Evolutionary conservation across 176 grass and related monocot species (phyloP).

Genomic region (Echinochloa phyllopogon): DNA sequence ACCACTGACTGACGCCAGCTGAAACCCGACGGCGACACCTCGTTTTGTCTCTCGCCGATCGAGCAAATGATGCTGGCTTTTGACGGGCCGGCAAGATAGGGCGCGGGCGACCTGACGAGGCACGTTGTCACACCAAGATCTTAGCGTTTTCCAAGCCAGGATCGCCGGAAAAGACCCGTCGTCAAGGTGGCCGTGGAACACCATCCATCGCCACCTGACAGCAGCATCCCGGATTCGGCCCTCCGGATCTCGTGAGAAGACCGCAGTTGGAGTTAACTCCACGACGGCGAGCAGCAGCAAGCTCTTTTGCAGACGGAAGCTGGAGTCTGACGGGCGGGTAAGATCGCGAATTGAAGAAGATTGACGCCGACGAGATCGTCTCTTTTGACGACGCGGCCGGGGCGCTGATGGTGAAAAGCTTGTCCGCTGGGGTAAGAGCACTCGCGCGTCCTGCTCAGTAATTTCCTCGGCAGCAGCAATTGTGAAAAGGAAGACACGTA

Average conservation of each 20-base stretch:
- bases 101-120: neutral
- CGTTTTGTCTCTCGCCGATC: constrained; percentile 18
- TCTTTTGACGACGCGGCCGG: neutral
- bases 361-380: constrained; percentile 19
- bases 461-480: neutral
- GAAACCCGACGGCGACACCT: constrained; percentile 8
- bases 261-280: neutral
- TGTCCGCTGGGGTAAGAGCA: neutral
- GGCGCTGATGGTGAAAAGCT: neutral
- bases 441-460: neutral
- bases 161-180: constrained; percentile 42
- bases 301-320: neutral
- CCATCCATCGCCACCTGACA: neutral
- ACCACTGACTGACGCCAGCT: neutral
- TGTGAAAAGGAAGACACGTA: neutral
- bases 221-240: constrained; percentile 7
- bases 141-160: constrained; percentile 44
- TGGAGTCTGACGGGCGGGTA: neutral
- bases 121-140: constrained; percentile 39
- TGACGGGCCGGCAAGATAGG: constrained; percentile 28
- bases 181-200: constrained; percentile 22
- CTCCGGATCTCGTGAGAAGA: neutral
- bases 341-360: neutral
- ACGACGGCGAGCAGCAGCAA: neutral
- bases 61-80: constrained; percentile 53